phyloP scores from a whole-genome alignment of 2,329 filamentous ascomycete genomes.

The Aspergillus fumigatus region DNA sequence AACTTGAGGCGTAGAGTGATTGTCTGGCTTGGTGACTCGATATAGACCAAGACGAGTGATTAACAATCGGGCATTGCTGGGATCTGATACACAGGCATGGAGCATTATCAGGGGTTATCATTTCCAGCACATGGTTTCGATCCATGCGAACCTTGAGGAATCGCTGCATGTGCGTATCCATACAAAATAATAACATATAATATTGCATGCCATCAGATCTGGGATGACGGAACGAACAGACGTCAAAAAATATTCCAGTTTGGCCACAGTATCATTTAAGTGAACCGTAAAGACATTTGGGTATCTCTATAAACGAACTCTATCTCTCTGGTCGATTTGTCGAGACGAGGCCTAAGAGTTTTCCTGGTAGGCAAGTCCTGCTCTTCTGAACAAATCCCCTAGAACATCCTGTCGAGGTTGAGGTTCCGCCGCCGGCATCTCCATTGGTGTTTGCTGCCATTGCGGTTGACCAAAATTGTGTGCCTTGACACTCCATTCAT shows the following conservation, averaged over 20 bases:
- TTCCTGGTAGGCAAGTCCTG: slow-evolving; percentile 33
- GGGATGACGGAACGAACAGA: background rate
- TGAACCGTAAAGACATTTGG: background rate
- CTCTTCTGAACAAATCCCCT: slow-evolving; percentile 40
- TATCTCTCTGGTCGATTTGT: background rate
- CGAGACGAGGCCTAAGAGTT: slow-evolving; percentile 6
- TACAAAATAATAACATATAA: background rate
- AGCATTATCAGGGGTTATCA: background rate
- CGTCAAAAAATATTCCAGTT: background rate
- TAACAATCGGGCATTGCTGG: background rate
- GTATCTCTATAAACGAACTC: slow-evolving; percentile 4
- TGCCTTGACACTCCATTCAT: slow-evolving; percentile 47
- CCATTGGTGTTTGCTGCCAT: slow-evolving; percentile 15
- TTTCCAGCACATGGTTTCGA: background rate
- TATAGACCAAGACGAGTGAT: background rate
- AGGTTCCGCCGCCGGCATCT: slow-evolving; percentile 11
- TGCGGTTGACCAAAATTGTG: slow-evolving; percentile 33
- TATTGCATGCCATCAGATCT: background rate
- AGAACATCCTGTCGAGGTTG: slow-evolving; percentile 33
- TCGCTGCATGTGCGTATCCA: background rate
- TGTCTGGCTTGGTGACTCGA: background rate
- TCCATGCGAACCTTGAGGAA: background rate
- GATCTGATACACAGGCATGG: background rate
- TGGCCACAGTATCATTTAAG: background rate
- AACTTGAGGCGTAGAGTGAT: background rate